Base-by-base conservation (phyloP, 2,329 filamentous ascomycete genomes). In the Parascedosporium putredinis region DNA sequence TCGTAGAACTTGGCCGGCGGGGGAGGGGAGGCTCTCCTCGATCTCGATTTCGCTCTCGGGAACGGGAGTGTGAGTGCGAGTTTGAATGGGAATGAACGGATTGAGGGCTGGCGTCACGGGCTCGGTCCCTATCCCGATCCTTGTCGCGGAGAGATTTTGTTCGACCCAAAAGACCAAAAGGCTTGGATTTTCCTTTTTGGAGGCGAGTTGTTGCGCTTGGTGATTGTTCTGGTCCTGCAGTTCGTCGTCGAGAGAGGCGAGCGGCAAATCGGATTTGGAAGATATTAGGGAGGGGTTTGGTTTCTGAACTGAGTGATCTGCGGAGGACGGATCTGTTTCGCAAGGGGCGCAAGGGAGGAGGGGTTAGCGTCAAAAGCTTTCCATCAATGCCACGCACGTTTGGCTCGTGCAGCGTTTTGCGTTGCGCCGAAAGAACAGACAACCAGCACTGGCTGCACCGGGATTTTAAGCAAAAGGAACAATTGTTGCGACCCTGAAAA, bases 181-280 rank as follows among this genome's bases (percentile, higher is more conserved):
- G 67, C 53, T 80, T 81, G 12, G 72, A 68, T 56, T 79, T 80
- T 55, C 59, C 59, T 70, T 76, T 61, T 71, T 75, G 18, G 62
- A 57, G 18, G 45, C 31, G 14, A 40, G 33, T 49, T n/a, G n/a
- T n/a, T 50, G 50, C 49, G 59, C 49, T 44, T 42, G 38, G 8
- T 42, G 38, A 20, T 42, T 10, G 10, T 42, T 16, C 10, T 8
- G 5, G 20, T 16, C 10, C 16, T 16, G 16, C 16, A 58, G 57
- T 49, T 79, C 75, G 61, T 66, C 61, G 43, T 79, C 75, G 50
- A 62, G 61, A n/a, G 66, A 75, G 34, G 68, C 68, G 46, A 78
- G 58, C 51, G 77, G 77, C 38, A 75, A 59, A 52, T 79, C 72
- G 54, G 77, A 76, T 57, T 64, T 71, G 44, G 74, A 71, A 34